phyloP scores from a whole-genome alignment of 257 asterid species.

The Gynochthodes officinalis region DNA sequence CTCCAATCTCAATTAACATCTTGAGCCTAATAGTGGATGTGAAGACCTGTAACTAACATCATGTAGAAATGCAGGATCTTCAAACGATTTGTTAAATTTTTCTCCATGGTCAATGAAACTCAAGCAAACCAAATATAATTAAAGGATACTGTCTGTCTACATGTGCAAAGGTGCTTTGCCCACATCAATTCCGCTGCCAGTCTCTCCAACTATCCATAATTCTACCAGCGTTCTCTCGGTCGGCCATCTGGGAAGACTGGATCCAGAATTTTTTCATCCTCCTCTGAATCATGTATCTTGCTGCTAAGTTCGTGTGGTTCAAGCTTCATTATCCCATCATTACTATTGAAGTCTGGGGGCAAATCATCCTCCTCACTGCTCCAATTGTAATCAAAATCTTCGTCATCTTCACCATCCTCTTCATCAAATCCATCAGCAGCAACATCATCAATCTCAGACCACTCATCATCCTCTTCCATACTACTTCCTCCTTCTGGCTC shows the following conservation, averaged over 20 bases:
- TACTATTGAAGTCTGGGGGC: slow-evolving; percentile 67
- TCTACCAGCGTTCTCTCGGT: slow-evolving; percentile 88
- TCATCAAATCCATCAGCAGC: slow-evolving; percentile 51
- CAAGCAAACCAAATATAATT: not conserved
- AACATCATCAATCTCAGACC: slow-evolving; percentile 61
- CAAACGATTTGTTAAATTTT: not conserved
- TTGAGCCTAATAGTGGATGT: not conserved
- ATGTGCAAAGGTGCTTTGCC: not conserved
- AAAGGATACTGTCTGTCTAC: not conserved
- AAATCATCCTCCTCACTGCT: slow-evolving; percentile 64
- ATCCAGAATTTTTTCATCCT: slow-evolving; percentile 41
- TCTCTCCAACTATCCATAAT: not conserved
- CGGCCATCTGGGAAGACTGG: slow-evolving; percentile 89
- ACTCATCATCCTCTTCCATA: slow-evolving; percentile 56
- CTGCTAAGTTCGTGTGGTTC: slow-evolving; percentile 33
- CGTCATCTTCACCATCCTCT: slow-evolving; percentile 28
- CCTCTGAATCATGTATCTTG: slow-evolving; percentile 39
- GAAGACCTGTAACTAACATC: not conserved
- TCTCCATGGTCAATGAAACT: slow-evolving; percentile 5
- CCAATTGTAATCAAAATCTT: slow-evolving; percentile 54
- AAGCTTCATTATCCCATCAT: slow-evolving; percentile 37
- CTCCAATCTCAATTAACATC: not conserved
- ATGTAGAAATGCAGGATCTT: not conserved
- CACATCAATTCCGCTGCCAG: not conserved
- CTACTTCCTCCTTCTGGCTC: slow-evolving; percentile 37